These are phyloP conservation scores for Cynanchum wilfordii DNA, from an alignment of 257 asterid genomes.

Conservation along the genomic window DNA sequence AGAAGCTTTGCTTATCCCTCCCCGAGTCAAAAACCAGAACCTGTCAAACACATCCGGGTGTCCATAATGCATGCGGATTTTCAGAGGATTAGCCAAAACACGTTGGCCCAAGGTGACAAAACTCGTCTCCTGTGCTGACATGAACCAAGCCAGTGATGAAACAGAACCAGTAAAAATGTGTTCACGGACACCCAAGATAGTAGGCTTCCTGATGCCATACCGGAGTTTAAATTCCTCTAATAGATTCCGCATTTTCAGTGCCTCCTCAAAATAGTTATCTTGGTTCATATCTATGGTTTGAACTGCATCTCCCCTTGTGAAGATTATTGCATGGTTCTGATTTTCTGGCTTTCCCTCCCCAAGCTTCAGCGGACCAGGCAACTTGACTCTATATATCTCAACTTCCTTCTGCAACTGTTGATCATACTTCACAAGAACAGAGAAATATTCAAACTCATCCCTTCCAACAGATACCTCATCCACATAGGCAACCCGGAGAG, in stretches of 20 bases:
- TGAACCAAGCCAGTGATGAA: slow-evolving; percentile 98
- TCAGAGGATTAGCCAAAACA: slow-evolving; percentile 93
- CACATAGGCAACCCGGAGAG: slow-evolving; percentile 98
- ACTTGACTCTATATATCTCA: slow-evolving; percentile 91
- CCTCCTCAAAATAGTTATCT: slow-evolving; percentile 98
- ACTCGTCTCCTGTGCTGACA: slow-evolving; percentile 98
- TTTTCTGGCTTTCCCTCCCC: slow-evolving; percentile 99
- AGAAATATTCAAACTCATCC: slow-evolving; percentile 73
- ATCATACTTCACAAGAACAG: slow-evolving; percentile 94
- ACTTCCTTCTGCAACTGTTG: slow-evolving; percentile 73
- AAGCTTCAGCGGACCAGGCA: slow-evolving; percentile 96
- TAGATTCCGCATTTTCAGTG: slow-evolving; percentile 93
- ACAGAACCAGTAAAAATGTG: slow-evolving; percentile 96
- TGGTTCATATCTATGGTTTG: slow-evolving; percentile 99
- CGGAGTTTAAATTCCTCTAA: slow-evolving; percentile 73
- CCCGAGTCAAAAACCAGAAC: slow-evolving; percentile 97
- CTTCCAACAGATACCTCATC: slow-evolving; percentile 94
- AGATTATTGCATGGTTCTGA: slow-evolving; percentile 94
- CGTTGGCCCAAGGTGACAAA: slow-evolving; percentile 99
- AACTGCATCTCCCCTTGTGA: slow-evolving; percentile 97
- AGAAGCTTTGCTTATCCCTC: slow-evolving; percentile 99
- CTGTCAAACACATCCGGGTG: slow-evolving; percentile 98
- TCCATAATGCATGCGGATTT: slow-evolving; percentile 97
- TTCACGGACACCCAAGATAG: slow-evolving; percentile 93
- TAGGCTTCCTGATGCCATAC: slow-evolving; percentile 92